These are phyloP conservation scores for Prunus yedoensis DNA, from an alignment of 331 rosid species.

Conservation along the genomic window DNA sequence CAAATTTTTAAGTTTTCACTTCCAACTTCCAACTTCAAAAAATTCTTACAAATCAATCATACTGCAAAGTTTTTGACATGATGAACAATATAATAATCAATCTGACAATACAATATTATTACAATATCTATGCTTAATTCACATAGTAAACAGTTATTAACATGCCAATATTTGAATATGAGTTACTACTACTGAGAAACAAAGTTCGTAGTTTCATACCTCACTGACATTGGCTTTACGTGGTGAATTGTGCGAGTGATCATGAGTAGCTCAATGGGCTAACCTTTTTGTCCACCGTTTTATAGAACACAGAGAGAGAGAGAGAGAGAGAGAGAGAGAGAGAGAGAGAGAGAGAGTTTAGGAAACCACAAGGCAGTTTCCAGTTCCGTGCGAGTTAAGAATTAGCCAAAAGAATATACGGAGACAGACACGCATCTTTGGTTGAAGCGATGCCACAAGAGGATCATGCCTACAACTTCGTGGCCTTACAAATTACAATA, in stretches of 20 bases:
- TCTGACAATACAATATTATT: not conserved
- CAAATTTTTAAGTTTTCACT: not conserved
- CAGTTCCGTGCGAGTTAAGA: not conserved
- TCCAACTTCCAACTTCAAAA: not conserved
- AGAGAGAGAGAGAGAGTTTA: not conserved
- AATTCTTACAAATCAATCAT: no score
- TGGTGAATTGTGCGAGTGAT: not conserved
- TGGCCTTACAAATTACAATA: no score
- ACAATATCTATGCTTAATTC: not conserved
- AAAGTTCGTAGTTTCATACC: not conserved
- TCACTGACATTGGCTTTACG: not conserved
- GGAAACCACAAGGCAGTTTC: constrained; percentile 26
- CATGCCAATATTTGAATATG: no score
- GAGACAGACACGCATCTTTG: not conserved
- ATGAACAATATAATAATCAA: not conserved
- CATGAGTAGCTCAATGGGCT: not conserved
- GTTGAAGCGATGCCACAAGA: not conserved
- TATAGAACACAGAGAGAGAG: not conserved
- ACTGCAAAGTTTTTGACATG: not conserved
- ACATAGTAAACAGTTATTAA: not conserved
- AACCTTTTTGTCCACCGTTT: not conserved
- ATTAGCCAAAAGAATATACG: not conserved
- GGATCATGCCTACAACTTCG: not conserved
- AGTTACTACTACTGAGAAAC: no score
- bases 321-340: not conserved